Evolutionary conservation across 2,329 filamentous ascomycete genomes (phyloP), one percentile per base, ranked within the genome.

Genomic region (Zopfia rhizophila): DNA sequence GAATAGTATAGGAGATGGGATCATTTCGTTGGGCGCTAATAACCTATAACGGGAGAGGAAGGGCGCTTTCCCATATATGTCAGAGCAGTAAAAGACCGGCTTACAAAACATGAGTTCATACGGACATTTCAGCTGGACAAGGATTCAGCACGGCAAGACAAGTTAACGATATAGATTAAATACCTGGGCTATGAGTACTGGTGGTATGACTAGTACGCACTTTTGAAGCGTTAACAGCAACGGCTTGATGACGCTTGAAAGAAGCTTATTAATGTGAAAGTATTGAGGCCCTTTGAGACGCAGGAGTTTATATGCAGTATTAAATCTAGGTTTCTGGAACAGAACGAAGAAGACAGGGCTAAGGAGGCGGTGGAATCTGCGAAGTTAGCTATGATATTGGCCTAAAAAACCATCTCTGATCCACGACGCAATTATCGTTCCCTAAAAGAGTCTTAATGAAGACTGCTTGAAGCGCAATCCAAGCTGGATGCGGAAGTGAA

Each of bases 121-220:
- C 58, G 48, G 25, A 30, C 49, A 11, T 70, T 72, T 35, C 28
- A 67, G 30, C 56, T 74, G 12, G 39, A 66, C 38, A 23, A 66
- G 31, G 61, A 70, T 39, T 54, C 50, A 3, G 38, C 43, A n/a
- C 47, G 32, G 46, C 58, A 76, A 47, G 63, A 72, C 39, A 50
- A 60, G 28, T 38, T 74, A 19, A 63, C 69, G 28, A 72, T 65
- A 6, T 75, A 72, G 72, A 70, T 75, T 38, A 73, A 76, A 51
- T 75, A 69, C 49, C 60, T 74, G 19, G 55, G 50, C 38, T 74
- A 48, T 41, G 55, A 66, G 43, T 58, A 62, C 41, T 38, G 38
- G 48, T 38, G 38, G 45, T 40, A 54, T 35, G 73, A 51, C 38
- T 52, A 65, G 38, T 56, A 61, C 41, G 48, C 35, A 2, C 41